These are phyloP conservation scores for Leersia perrieri DNA, from an alignment of 176 grass and related monocot species.

Conservation along the genomic window DNA sequence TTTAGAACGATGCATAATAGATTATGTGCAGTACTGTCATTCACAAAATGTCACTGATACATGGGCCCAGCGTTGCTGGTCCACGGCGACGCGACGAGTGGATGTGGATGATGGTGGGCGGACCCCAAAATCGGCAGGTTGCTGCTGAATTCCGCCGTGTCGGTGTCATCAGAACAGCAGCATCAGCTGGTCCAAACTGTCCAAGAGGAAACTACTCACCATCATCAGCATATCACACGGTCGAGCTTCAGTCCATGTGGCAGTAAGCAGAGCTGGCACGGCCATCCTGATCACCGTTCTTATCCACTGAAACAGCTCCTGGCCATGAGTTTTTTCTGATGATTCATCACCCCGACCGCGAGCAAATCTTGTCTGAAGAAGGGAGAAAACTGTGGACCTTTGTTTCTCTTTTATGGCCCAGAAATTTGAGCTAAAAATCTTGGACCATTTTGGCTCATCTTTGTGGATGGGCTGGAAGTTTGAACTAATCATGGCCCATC, in stretches of 20 bases:
- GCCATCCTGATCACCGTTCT: neutral
- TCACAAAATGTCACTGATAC: too few species aligned
- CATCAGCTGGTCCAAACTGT: neutral
- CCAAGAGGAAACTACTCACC: neutral
- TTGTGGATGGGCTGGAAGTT: neutral
- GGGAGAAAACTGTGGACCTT: neutral
- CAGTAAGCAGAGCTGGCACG: neutral
- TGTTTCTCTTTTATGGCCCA: neutral
- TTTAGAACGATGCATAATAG: too few species aligned
- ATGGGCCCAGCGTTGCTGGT: too few species aligned
- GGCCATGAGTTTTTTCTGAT: too few species aligned
- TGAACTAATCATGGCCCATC: neutral
- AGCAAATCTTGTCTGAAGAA: neutral
- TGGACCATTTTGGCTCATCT: neutral
- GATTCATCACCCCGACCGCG: neutral
- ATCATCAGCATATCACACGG: too few species aligned
- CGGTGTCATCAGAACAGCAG: neutral
- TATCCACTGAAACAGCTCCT: neutral
- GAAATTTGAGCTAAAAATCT: neutral
- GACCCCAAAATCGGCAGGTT: neutral
- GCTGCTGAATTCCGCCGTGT: conserved; percentile 5
- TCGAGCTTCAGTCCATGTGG: neutral
- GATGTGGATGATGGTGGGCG: neutral
- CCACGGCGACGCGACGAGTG: neutral
- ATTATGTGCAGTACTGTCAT: too few species aligned